Evolutionary conservation across 225 moss, liverwort and hornwort species (phyloP).

Genomic region (Sphagnum tenellum): DNA sequence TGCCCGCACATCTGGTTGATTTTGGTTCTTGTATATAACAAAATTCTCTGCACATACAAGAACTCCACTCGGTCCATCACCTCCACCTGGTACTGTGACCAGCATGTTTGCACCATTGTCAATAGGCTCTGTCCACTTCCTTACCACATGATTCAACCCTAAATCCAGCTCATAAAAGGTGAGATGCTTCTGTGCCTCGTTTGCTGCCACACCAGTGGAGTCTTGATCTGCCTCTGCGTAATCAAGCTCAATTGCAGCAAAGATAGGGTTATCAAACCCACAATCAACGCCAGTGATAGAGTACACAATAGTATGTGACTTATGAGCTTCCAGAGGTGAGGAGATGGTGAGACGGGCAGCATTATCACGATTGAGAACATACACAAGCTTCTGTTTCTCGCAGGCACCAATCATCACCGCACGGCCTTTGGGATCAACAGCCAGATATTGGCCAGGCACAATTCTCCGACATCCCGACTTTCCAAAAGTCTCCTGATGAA

Average conservation of each 20-base stretch:
- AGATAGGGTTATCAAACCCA: conserved; percentile 97
- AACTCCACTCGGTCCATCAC: conserved; percentile 94
- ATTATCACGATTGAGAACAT: conserved; percentile 92
- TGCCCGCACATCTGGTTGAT: conserved; percentile 87
- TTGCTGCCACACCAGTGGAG: conserved; percentile 85
- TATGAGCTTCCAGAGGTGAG: conserved; percentile 76
- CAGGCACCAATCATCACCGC: conserved; percentile 97
- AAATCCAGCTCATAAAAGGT: conserved; percentile 97
- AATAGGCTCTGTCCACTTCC: conserved; percentile 97
- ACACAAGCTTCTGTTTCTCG: conserved; percentile 99
- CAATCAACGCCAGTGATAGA: conserved; percentile 96
- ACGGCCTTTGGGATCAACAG: conserved; percentile 96
- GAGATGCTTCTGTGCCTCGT: conserved; percentile 96
- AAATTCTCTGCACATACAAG: conserved; percentile 98
- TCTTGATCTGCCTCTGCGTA: conserved; percentile 98
- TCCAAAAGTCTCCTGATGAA: conserved; percentile 99
- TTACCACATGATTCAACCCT: conserved; percentile 89
- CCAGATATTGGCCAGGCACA: conserved; percentile 95
- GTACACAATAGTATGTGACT: conserved; percentile 93
- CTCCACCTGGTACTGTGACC: conserved; percentile 94
- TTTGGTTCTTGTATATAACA: conserved; percentile 96
- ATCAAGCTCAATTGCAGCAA: conserved; percentile 94
- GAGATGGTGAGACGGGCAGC: conserved; percentile 94
- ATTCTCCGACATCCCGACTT: conserved; percentile 97
- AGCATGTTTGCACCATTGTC: conserved; percentile 94